Evolutionary conservation across 2,329 filamentous ascomycete species (phyloP).

Genomic region (Aspergillus aculeatus): DNA sequence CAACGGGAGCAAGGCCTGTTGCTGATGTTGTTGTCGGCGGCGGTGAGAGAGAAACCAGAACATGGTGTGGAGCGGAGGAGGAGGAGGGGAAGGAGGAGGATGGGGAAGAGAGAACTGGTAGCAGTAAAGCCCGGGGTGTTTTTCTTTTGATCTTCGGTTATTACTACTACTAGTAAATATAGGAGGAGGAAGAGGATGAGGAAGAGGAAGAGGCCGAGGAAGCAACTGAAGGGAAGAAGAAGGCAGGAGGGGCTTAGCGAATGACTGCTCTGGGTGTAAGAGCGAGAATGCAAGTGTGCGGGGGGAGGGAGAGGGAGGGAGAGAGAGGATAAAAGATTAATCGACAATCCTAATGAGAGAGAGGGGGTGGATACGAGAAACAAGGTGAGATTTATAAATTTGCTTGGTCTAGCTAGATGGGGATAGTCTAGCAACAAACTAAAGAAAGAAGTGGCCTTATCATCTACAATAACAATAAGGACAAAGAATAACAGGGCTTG

Average conservation of each 20-base stretch:
- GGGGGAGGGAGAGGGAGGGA: not conserved
- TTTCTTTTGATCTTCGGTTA: too few relatives aligned
- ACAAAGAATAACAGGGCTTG: too few relatives aligned
- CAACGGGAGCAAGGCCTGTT: not conserved
- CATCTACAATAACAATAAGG: too few relatives aligned
- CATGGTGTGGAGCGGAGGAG: not conserved
- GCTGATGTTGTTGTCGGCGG: conserved; percentile 1
- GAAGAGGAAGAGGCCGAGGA: too few relatives aligned
- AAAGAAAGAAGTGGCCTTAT: too few relatives aligned
- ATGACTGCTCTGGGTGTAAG: not conserved
- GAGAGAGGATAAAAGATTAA: not conserved
- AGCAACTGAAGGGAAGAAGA: not conserved
- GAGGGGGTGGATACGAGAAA: not conserved
- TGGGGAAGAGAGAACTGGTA: not conserved
- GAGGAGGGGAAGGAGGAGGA: not conserved
- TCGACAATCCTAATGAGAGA: not conserved
- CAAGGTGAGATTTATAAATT: not conserved
- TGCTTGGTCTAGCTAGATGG: not conserved
- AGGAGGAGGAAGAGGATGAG: not conserved
- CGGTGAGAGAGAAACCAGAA: conserved; percentile 7
- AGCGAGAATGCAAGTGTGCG: not conserved
- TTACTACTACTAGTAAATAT: too few relatives aligned
- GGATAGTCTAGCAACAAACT: not conserved
- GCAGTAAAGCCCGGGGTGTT: too few relatives aligned
- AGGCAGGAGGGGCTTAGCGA: not conserved